Evolutionary conservation across 177 flowering plant species (phyloP), one percentile per base, ranked within the genome.

Genomic region (Vitis hybrid): DNA sequence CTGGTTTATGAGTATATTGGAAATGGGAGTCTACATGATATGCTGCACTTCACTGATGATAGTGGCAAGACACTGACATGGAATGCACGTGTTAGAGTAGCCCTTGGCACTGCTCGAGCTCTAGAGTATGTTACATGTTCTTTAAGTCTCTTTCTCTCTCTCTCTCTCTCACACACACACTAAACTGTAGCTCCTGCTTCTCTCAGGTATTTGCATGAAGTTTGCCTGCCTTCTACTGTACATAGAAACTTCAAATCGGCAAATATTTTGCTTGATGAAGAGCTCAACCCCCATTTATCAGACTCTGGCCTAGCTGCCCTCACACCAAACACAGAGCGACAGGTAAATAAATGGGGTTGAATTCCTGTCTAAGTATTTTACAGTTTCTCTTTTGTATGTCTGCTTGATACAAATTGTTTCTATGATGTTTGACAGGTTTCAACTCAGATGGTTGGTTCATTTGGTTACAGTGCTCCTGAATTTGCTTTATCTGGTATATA

Each of bases 401-500:
- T 61, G 62, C 40, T 65, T 9, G 12, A 14, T 48, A 48, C n/a
- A 24, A 14, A 9, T 11, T 3, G 11, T 56, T 15, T 59, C 1
- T 56, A 24, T 71, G 15, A 49, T 11, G 18, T 12, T 72, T 80
- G 52, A 63, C 85, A 94, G 98, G 86, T 90, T 61, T 87, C 98
- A 11, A 86, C 93, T 55, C 91, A 91, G 75, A 85, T 92, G 90
- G 84, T 92, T 67, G 97, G 94, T 71, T 89, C 97, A 50, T 94
- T 94, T 79, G 99, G 99, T 61, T 95, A 95, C 66, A 93, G 98
- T 73, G 97, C 99, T 65, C 99, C 99, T 40, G 99, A 95, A 70
- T 95, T 93, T 77, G 97, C 97, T 24, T 80, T 91, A 81, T 93
- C 99, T 9, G 98, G 98, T 71, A 70, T 91, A 70, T 93, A 95